Base-by-base conservation (phyloP, 1,139 yeast species). In the Blastobotrys illinoisensis region DNA sequence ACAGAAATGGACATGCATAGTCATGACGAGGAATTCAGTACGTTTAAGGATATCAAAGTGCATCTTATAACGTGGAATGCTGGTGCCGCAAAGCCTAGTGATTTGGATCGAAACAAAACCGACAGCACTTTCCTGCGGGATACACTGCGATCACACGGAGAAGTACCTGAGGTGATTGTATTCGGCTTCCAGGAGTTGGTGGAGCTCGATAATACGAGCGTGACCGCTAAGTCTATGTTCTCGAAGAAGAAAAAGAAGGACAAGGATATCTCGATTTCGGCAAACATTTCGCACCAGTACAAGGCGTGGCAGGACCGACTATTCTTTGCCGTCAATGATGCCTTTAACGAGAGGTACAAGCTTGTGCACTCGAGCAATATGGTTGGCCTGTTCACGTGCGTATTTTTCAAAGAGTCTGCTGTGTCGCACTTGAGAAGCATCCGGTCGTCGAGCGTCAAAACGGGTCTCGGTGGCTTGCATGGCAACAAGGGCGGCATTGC, bases 401-500 rank as follows among this genome's bases (percentile, higher is more conserved):
- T 87, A 54, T 84, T 88, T 66, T 82, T 83, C 26, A 83, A 80
- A 57, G 79, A 81, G 46, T 77, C 81, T 11, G 74, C 78, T 7
- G 46, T 54, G 16, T 69, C 78, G 3, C 72, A 79, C 56, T 77
- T 88, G 14, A 78, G 85, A 26, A 79, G 81, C 60, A 85, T 88
- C 6, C 88, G 85, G 67, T 89, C 96, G 44, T 78, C 88, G 19
- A 79, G 83, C 36, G 93, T 90, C 63, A 93, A 93, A 64, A 95
- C 99, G 0, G 99, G 99, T 0, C 75, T 93, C 52, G 96, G 96
- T 18, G 98, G 98, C 14, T 82, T 89, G 66, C 86, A 97, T 46
- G 98, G 98, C 16, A 93, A 93, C 67, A 93, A 93, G 70, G 99
- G 99, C 32, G 97, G 93, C 1, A 85, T 89, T 52, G 91, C 96